Evolutionary conservation across 1,284 basidiomycete genomes (phyloP).

Genomic region (Neonothopanus nambi): DNA sequence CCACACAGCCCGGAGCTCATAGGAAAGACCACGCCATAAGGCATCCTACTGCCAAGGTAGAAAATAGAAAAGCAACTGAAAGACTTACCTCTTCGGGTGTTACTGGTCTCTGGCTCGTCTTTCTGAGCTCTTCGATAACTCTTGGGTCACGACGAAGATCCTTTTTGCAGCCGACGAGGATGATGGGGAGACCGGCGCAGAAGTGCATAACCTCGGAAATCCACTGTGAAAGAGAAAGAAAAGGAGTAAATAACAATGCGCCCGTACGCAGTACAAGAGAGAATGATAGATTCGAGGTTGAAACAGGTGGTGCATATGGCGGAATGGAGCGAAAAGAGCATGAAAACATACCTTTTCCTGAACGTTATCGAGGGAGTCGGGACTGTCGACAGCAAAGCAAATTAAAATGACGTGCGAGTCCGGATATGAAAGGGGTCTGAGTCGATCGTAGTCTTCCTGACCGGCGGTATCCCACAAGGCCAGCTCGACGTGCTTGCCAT

Average conservation of each 20-base stretch:
- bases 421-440: slow-evolving; percentile 78
- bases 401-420: slow-evolving; percentile 94
- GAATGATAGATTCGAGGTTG: not conserved
- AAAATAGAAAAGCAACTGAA: not conserved
- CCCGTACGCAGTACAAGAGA: not conserved
- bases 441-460: slow-evolving; percentile 89
- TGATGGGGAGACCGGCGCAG: slow-evolving; percentile 84
- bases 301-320: not conserved
- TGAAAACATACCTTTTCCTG: slow-evolving; percentile 81
- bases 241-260: not conserved
- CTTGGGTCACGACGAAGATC: slow-evolving; percentile 80
- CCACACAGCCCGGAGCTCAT: not conserved
- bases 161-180: slow-evolving; percentile 93
- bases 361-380: slow-evolving; percentile 92
- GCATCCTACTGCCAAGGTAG: not conserved
- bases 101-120: slow-evolving; percentile 82
- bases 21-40: not conserved
- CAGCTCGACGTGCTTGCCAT: slow-evolving; percentile 89
- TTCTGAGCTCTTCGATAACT: slow-evolving; percentile 79
- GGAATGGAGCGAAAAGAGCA: not conserved
- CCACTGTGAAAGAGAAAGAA: slow-evolving; percentile 59
- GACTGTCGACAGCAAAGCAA: slow-evolving; percentile 91
- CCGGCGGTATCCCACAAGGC: slow-evolving; percentile 96
- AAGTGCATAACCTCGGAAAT: slow-evolving; percentile 94
- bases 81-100: slow-evolving; percentile 37